Evolutionary conservation across 2,329 filamentous ascomycete species (phyloP).

Genomic region (Ophiostoma australiae): DNA sequence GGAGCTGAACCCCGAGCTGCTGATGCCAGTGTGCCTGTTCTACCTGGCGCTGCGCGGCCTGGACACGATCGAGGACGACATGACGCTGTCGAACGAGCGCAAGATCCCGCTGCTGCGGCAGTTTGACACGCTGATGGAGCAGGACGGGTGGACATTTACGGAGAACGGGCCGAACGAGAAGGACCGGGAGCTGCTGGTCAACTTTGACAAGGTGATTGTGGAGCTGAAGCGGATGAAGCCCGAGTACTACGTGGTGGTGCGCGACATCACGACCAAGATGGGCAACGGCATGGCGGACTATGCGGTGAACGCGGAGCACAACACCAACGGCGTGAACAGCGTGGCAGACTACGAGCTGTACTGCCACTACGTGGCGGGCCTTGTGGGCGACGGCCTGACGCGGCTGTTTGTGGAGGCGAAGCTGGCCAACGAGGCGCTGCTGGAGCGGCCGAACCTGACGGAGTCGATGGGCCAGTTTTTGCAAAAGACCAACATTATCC

Average conservation of each 20-base stretch:
- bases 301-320: slow-evolving; percentile 74
- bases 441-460: slow-evolving; percentile 72
- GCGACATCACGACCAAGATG: slow-evolving; percentile 91
- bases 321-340: slow-evolving; percentile 73
- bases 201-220: slow-evolving; percentile 80
- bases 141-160: slow-evolving; percentile 85
- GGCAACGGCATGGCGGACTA: slow-evolving; percentile 99
- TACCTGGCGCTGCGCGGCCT: slow-evolving; percentile 88
- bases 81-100: slow-evolving; percentile 73
- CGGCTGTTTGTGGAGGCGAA: slow-evolving; percentile 81
- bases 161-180: slow-evolving; percentile 89
- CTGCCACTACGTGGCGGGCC: slow-evolving; percentile 95
- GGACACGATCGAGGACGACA: slow-evolving; percentile 99
- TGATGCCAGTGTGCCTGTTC: slow-evolving; percentile 82
- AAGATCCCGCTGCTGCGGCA: slow-evolving; percentile 83
- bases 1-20: slow-evolving; percentile 89
- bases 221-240: slow-evolving; percentile 88
- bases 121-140: slow-evolving; percentile 72
- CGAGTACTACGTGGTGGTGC: slow-evolving; percentile 78
- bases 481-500: slow-evolving; percentile 98
- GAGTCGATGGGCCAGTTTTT: slow-evolving; percentile 97
- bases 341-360: slow-evolving; percentile 90
- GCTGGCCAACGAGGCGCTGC: slow-evolving; percentile 78
- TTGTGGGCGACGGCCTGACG: slow-evolving; percentile 93
- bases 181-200: slow-evolving; percentile 83